Conservation (phyloP, 1,284 basidiomycete genomes). For the Apiotrichum siamense region DNA sequence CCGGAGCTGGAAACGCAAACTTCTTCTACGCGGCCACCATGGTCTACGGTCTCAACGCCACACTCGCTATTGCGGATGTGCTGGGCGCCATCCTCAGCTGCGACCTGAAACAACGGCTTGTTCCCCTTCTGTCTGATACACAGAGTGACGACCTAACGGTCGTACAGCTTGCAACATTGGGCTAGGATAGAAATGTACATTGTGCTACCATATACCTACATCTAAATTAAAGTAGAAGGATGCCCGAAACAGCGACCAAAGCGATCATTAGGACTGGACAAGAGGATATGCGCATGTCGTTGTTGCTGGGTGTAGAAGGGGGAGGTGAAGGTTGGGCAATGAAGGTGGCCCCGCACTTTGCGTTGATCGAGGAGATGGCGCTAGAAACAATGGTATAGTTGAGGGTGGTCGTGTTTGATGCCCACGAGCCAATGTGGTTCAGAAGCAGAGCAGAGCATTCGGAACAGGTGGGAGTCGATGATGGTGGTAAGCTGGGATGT, state of each 20-base stretch:
- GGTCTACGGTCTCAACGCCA: slow-evolving; percentile 84
- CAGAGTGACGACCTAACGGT: not conserved
- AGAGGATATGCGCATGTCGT: not conserved
- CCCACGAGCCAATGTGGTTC: slow-evolving; percentile 24
- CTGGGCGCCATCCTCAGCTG: slow-evolving; percentile 55
- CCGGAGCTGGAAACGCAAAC: slow-evolving; percentile 94
- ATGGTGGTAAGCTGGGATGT: slow-evolving; percentile 28
- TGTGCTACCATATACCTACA: not conserved
- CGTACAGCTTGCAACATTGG: slow-evolving; percentile 10
- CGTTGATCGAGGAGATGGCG: slow-evolving; percentile 32
- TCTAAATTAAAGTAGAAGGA: not conserved
- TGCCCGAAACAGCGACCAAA: not conserved
- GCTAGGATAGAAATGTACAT: not conserved
- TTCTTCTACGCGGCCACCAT: slow-evolving; percentile 96
- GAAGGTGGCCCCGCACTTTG: slow-evolving; percentile 32
- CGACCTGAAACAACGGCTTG: slow-evolving; percentile 1
- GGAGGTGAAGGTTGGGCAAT: not conserved
- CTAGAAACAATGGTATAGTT: slow-evolving; percentile 30
- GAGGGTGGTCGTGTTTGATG: slow-evolving; percentile 26
- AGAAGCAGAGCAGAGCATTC: slow-evolving; percentile 37
- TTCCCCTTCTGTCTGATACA: not conserved
- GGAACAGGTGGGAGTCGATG: slow-evolving; percentile 41
- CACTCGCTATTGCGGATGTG: slow-evolving; percentile 72
- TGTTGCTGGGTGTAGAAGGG: too few relatives aligned
- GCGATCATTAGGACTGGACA: not conserved